Base-by-base conservation (phyloP, 371 early-diverging fungal species). In the Mortierella sp. region DNA sequence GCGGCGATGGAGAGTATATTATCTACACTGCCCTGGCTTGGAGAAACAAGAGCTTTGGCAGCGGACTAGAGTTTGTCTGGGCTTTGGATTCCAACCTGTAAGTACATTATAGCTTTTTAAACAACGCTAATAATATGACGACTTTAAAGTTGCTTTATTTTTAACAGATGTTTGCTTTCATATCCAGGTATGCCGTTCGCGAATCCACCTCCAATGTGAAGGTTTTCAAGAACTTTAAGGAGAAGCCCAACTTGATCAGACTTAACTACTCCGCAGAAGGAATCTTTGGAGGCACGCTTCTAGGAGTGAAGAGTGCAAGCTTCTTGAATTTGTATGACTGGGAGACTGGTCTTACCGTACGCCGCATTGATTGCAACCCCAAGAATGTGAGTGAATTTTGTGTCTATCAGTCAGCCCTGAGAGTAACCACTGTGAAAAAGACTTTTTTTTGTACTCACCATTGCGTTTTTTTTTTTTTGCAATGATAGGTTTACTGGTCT, bases 21-120 rank as follows among this genome's bases (percentile, higher is more conserved):
- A 97, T 99, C 73, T 99, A 99, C 87, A 99, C 99, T 11, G 98
- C 99, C 16, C 89, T 99, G 45, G 97, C 98, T 0, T 99, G 99
- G 99, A 91, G 99, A 84, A 99, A 98, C 90, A 99, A 99, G 91
- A 93, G 94, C 72, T 99, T 97, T 83, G 99, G 99, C 11, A 92
- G 90, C 51, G 99, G 95, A 11, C 85, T 95, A 54, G 98, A 97
- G 73, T 97, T 98, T 90, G 99, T 96, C 8, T 99, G 99, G 99
- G 97, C 96, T 28, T 85, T 89, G 66, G 97, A 98, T 85, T 94
- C 96, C 22, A 98, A 97, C 79, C 92, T 96, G 86, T 94, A 85
- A 65, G 86, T 76, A 62, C 12, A 26, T 30, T 18, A 26, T 55
- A 12, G 3, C 55, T 14, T 55, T 55, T 28, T 55, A 35, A 35